Evolutionary conservation across 805 yeast species (phyloP).

Genomic region (Barnettozyma wickerhamii): DNA sequence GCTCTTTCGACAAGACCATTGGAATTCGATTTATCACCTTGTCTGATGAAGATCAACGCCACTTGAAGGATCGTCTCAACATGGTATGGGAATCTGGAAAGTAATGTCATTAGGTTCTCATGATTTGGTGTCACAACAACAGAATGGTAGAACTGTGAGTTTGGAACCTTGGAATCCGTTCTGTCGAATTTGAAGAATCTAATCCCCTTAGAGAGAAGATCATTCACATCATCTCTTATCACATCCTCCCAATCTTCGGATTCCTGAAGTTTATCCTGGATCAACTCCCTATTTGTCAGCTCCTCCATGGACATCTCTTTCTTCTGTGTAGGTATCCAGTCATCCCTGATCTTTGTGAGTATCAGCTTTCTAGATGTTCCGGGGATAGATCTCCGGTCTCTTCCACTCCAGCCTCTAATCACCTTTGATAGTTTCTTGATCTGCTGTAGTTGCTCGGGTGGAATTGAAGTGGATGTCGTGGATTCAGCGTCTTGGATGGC

Average conservation of each 20-base stretch:
- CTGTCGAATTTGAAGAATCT: conserved; percentile 49
- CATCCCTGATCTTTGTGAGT: conserved; percentile 70
- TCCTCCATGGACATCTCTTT: conserved; percentile 62
- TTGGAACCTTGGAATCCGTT: conserved; percentile 31
- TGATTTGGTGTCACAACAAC: conserved; percentile 76
- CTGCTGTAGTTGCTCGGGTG: conserved; percentile 65
- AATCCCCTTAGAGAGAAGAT: conserved; percentile 41
- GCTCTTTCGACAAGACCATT: conserved; percentile 75
- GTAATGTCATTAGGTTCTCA: conserved; percentile 53
- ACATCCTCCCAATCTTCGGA: conserved; percentile 47
- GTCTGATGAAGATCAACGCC: conserved; percentile 67
- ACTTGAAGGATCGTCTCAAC: conserved; percentile 76
- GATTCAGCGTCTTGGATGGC: conserved; percentile 38
- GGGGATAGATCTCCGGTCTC: conserved; percentile 68
- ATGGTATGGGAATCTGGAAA: conserved; percentile 67
- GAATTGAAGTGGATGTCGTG: conserved; percentile 62
- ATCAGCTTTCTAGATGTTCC: conserved; percentile 65
- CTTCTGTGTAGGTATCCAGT: conserved; percentile 69
- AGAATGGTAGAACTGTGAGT: conserved; percentile 53
- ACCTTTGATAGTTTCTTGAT: conserved; percentile 45
- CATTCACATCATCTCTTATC: conserved; percentile 35
- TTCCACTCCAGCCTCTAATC: conserved; percentile 85
- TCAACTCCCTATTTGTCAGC: conserved; percentile 35
- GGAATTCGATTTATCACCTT: conserved; percentile 67
- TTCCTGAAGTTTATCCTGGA: conserved; percentile 29